Evolutionary conservation across 1,284 basidiomycete species (phyloP).

Genomic region (Cryptococcus amylolentus): DNA sequence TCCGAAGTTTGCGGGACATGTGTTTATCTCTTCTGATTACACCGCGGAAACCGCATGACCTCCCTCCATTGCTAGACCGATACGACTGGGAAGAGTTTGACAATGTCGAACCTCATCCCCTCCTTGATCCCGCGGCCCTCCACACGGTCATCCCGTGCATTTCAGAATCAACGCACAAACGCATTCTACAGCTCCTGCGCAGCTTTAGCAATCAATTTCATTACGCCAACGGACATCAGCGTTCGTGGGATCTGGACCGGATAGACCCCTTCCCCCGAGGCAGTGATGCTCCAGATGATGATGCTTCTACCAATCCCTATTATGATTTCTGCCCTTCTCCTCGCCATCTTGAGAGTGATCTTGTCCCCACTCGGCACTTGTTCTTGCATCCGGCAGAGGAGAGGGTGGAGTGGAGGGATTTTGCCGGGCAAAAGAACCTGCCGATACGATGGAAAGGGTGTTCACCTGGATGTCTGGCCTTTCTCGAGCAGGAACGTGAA

Average conservation of each 20-base stretch:
- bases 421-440: constrained; percentile 28
- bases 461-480: constrained; percentile 42
- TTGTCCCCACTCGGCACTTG: constrained; percentile 22
- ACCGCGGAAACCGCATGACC: constrained; percentile 27
- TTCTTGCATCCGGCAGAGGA: constrained; percentile 46
- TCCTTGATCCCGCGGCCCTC: constrained; percentile 31
- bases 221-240: not conserved
- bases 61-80: constrained; percentile 39
- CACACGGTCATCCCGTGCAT: constrained; percentile 24
- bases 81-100: constrained; percentile 33
- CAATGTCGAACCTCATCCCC: constrained; percentile 25
- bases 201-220: constrained; percentile 16
- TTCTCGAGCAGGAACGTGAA: constrained; percentile 33
- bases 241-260: not conserved
- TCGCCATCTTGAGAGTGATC: constrained; percentile 28
- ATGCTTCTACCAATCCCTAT: constrained; percentile 44
- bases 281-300: constrained; percentile 30
- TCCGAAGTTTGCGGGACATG: constrained; percentile 31
- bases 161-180: constrained; percentile 10
- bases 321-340: constrained; percentile 43
- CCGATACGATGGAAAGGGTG: constrained; percentile 47
- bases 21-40: constrained; percentile 40
- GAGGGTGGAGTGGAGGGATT: constrained; percentile 42
- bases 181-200: constrained; percentile 29
- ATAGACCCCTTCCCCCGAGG: constrained; percentile 31